Evolutionary conservation across 306 rosid genomes (phyloP).

Genomic region (cucumber (Cucumis sativus)): Cucumber_9930_V3 NC_026659.2:26702001-26702500

Average conservation of each 20-base stretch:
- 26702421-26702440: conserved; percentile 24
- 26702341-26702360: conserved; percentile 70
- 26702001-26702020: conserved; percentile 71
- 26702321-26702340: conserved; percentile 73
- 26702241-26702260: conserved; percentile 70
- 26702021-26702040: conserved; percentile 85
- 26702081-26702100: conserved; percentile 50
- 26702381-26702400: conserved; percentile 35
- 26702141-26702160: neutral
- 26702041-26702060: conserved; percentile 77
- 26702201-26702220: neutral
- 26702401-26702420: conserved; percentile 15
- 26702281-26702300: conserved; percentile 71
- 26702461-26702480: neutral
- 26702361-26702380: conserved; percentile 54
- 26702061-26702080: conserved; percentile 63
- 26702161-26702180: neutral
- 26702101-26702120: neutral
- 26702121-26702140: neutral
- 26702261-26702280: conserved; percentile 76
- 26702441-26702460: neutral
- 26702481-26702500: neutral
- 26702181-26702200: neutral
- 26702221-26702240: neutral
- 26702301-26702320: conserved; percentile 86